Conservation (phyloP, 2,329 filamentous ascomycete species). For the Fusarium sarcochroum region DNA sequence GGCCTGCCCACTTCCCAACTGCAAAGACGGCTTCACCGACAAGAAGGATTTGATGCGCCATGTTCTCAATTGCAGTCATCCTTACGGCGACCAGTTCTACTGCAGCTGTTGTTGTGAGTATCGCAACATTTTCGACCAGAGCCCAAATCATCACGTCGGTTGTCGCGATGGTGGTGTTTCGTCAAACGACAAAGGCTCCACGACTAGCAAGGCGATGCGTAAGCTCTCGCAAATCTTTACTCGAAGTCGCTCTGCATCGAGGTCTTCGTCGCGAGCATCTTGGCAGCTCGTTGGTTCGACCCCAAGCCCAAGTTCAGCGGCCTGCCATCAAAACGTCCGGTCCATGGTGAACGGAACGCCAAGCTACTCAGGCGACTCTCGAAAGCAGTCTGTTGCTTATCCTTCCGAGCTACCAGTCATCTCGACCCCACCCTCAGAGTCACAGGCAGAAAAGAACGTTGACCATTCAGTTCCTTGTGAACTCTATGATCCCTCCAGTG, state of each 20-base stretch:
- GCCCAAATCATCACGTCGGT: not conserved
- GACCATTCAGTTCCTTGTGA: too few relatives aligned
- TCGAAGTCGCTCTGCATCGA: conserved; percentile 5
- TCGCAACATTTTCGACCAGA: not conserved
- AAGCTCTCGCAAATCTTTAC: conserved; percentile 3
- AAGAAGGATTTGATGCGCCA: conserved; percentile 4
- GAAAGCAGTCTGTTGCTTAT: not conserved
- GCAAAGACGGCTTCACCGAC: conserved; percentile 7
- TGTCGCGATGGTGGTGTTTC: not conserved
- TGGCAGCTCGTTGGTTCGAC: not conserved
- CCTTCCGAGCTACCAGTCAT: not conserved
- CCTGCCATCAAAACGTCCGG: not conserved
- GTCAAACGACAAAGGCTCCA: not conserved
- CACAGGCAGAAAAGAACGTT: too few relatives aligned
- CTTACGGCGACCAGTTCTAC: not conserved
- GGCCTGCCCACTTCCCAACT: conserved; percentile 8
- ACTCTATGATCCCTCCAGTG: too few relatives aligned
- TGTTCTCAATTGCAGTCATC: not conserved
- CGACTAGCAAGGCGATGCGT: conserved; percentile 1
- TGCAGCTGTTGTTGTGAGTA: conserved; percentile 10
- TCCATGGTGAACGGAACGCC: not conserved
- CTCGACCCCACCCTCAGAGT: too few relatives aligned
- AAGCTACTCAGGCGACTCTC: not conserved
- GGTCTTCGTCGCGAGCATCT: not conserved
- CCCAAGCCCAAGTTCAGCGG: not conserved